Evolutionary conservation across 1,284 basidiomycete genomes (phyloP).

Genomic region (Anthracocystis setariae): DNA sequence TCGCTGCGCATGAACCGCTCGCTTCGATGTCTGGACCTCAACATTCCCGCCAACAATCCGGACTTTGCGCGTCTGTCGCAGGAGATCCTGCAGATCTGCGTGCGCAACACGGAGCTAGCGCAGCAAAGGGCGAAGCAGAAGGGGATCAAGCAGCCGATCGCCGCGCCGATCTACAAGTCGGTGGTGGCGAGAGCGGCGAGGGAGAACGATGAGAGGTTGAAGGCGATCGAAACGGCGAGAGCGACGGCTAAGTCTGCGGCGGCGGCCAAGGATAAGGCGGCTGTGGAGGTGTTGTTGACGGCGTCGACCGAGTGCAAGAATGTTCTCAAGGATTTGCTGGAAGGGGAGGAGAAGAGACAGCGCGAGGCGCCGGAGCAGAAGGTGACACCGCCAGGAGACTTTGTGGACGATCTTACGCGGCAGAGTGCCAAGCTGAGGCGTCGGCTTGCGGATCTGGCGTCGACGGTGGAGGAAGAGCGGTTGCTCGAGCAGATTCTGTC

Average conservation of each 20-base stretch:
- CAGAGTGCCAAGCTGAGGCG: constrained; percentile 42
- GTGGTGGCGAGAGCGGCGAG: constrained; percentile 55
- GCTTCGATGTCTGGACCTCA: constrained; percentile 90
- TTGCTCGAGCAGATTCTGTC: constrained; percentile 31
- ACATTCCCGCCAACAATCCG: constrained; percentile 85
- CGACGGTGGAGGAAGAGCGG: constrained; percentile 28
- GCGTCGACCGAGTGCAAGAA: constrained; percentile 41
- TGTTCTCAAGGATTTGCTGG: constrained; percentile 47
- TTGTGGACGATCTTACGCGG: constrained; percentile 49
- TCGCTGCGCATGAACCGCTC: constrained; percentile 83
- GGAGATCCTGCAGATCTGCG: constrained; percentile 77
- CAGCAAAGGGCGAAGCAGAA: constrained; percentile 45
- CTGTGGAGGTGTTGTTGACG: constrained; percentile 25
- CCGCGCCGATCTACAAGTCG: constrained; percentile 63
- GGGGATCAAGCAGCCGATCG: constrained; percentile 55
- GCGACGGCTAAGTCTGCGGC: constrained; percentile 27
- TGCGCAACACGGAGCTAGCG: constrained; percentile 71
- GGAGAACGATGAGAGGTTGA: constrained; percentile 54
- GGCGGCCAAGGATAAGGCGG: constrained; percentile 18
- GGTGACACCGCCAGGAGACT: constrained; percentile 34
- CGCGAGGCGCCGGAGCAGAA: constrained; percentile 37
- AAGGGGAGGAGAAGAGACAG: constrained; percentile 44
- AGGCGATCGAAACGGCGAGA: constrained; percentile 37
- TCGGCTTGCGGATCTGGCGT: constrained; percentile 30
- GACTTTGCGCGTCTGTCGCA: constrained; percentile 77